These are phyloP conservation scores for Penicillium sp. DNA, from an alignment of 2,329 filamentous ascomycete species.

Conservation along the genomic window DNA sequence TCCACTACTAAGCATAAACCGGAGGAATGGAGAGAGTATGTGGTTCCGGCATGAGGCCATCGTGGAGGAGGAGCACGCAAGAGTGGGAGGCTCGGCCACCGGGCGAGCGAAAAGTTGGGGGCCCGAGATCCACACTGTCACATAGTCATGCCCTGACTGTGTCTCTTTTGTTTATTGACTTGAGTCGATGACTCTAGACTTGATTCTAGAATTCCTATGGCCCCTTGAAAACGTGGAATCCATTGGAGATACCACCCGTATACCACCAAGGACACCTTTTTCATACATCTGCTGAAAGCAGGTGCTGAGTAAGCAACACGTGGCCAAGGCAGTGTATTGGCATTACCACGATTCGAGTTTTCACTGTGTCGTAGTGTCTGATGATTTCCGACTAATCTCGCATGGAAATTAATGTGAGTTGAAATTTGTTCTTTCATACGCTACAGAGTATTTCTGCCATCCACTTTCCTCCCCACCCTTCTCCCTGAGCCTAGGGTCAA, in stretches of 20 bases:
- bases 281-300: background rate
- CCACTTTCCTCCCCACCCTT: no score
- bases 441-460: background rate
- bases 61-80: constrained; percentile 13
- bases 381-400: background rate
- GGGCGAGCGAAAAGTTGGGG: background rate
- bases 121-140: background rate
- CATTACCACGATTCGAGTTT: background rate
- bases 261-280: background rate
- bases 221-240: background rate
- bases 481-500: background rate
- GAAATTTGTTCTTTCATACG: background rate
- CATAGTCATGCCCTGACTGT: background rate
- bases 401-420: background rate
- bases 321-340: background rate
- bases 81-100: background rate
- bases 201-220: background rate
- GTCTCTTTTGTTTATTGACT: background rate
- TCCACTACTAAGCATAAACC: background rate
- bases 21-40: background rate
- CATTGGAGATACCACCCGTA: background rate
- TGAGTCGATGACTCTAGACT: background rate
- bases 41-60: constrained; percentile 14
- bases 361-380: background rate
- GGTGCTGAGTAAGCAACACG: constrained; percentile 1